Evolutionary conservation across 2,329 filamentous ascomycete genomes (phyloP), one percentile per base, ranked within the genome.

Genomic region (Davidsoniella neocaledoniae): DNA sequence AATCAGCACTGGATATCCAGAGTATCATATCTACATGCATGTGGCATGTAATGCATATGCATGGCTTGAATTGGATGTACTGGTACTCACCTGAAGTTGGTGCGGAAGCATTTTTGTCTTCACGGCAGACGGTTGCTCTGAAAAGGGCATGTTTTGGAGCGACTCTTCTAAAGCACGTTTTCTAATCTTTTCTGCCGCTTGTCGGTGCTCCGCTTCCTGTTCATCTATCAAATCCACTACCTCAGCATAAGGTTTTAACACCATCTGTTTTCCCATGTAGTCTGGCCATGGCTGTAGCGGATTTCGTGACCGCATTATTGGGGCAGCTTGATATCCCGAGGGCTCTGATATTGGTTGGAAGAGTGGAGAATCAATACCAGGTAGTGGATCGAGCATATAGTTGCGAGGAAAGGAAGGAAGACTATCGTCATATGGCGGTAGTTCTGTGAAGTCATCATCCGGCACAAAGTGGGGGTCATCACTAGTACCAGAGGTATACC

Each of bases 91-190:
- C 62, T 77, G 77, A 45, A 77, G 74, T 59, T 94, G 87, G 62
- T 93, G 91, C 1, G 85, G 81, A 52, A 94, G 70, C 45, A 94
- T 67, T 38, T 74, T 66, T 0, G 86, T 83, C 21, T 71, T 66
- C 40, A 94, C 66, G 5, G 68, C 66, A 5, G 66, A 57, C 0
- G 87, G 87, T 56, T 86, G 83, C 3, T 74, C 63, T 2, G 81
- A 83, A 68, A 76, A 76, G 0, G 83, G 81, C 77, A 94, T 77
- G 41, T 76, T 73, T 5, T 75, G 73, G 48, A 94, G 66, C 14
- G 79, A 69, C 1, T 78, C 71, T 63, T 94, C 86, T 8, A 49
- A 26, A 6, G 49, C 47, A 17, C 49, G 39, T 16, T 46, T 49
- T 9, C 46, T 26, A 12, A 52, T 46, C n/a, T 39, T 37, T 12